These are phyloP conservation scores for Heracleum sosnowskyi DNA, from an alignment of 129 eudicot species.

Conservation along the genomic window DNA sequence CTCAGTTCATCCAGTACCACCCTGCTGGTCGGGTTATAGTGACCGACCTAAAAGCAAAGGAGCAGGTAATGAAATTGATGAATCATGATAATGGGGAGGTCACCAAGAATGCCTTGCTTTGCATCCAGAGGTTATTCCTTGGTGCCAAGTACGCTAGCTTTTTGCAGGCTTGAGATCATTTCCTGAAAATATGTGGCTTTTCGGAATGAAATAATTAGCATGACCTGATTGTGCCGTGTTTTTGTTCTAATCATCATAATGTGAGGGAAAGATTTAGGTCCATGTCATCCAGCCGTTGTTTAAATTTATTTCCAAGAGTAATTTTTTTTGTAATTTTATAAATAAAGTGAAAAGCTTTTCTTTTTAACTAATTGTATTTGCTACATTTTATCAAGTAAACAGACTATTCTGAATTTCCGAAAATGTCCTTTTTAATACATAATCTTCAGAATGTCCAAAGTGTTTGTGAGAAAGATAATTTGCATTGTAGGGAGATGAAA, in stretches of 20 bases:
- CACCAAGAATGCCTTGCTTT: constrained; percentile 89
- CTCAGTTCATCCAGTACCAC: constrained; percentile 86
- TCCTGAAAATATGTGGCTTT: not conserved
- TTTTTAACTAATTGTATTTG: not conserved
- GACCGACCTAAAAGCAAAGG: constrained; percentile 86
- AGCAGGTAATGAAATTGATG: constrained; percentile 94
- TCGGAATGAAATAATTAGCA: not conserved
- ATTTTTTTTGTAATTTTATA: not conserved
- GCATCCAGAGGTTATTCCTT: constrained; percentile 90
- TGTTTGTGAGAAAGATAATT: not conserved
- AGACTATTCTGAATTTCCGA: not conserved
- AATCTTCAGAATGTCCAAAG: not conserved
- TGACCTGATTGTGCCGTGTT: constrained; percentile 5
- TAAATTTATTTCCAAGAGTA: not conserved
- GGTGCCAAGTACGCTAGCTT: constrained; percentile 99
- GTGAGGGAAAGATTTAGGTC: not conserved
- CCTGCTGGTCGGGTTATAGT: constrained; percentile 85
- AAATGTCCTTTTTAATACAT: not conserved
- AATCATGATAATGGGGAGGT: constrained; percentile 95
- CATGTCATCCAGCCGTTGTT: not conserved
- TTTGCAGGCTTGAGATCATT: constrained; percentile 52
- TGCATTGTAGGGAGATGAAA: not conserved
- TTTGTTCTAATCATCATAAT: not conserved
- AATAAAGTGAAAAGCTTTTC: not conserved
- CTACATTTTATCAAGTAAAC: not conserved